Percentiles rank a stretch among this genome's conserved stretches.
Evolutionary conservation across 1,139 yeast genomes (phyloP).

Genomic region (Candida tunisiensis): DNA sequence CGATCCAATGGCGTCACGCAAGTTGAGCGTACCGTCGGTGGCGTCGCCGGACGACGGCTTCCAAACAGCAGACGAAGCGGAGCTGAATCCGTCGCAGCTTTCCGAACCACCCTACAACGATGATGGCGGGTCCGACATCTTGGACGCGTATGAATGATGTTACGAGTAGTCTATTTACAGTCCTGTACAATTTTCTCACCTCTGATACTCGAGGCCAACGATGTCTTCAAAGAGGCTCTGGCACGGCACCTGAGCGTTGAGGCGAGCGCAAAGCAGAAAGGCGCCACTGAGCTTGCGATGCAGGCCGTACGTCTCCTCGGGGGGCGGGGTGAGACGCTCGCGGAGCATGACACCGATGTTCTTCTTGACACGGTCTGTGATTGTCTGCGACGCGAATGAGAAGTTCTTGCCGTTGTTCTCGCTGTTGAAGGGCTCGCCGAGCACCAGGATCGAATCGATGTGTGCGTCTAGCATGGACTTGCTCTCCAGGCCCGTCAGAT

Average conservation of each 20-base stretch:
- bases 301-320: constrained; percentile 90
- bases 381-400: constrained; percentile 71
- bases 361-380: constrained; percentile 78
- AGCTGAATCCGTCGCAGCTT: not conserved
- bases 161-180: not conserved
- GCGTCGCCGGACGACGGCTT: too few species aligned
- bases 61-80: not conserved
- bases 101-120: not conserved
- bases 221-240: constrained; percentile 60
- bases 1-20: too few species aligned
- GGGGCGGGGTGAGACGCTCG: constrained; percentile 92
- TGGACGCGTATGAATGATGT: not conserved
- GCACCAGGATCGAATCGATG: constrained; percentile 72
- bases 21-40: too few species aligned
- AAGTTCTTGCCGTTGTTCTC: constrained; percentile 29
- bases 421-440: constrained; percentile 84
- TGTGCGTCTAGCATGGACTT: constrained; percentile 83
- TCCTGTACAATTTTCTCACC: too few species aligned
- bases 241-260: constrained; percentile 74
- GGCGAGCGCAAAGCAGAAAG: constrained; percentile 72
- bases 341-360: constrained; percentile 79
- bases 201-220: too few species aligned
- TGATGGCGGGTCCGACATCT: not conserved
- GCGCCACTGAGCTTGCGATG: constrained; percentile 95
- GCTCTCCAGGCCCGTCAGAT: constrained; percentile 81